phyloP scores from a whole-genome alignment of 139 green algal genomes.

The Prasinococcaceae sp. region DNA sequence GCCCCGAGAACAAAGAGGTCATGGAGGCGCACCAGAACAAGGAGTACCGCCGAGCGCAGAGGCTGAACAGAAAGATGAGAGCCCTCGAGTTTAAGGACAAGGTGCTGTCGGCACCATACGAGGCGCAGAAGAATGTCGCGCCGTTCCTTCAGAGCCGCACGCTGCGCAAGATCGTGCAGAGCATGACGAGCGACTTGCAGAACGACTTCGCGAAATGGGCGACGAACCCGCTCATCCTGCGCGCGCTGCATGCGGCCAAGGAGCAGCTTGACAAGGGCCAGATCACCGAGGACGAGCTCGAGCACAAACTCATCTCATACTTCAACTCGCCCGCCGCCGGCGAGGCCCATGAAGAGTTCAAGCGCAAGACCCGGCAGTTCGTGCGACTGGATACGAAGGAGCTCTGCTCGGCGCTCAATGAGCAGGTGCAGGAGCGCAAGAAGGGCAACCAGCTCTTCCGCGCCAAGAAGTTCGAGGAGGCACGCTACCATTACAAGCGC shows the following conservation, averaged over 20 bases:
- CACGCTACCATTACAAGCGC: slow-evolving; percentile 37
- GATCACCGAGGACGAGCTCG: slow-evolving; percentile 40
- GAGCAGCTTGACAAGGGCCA: slow-evolving; percentile 36
- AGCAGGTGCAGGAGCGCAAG: slow-evolving; percentile 44
- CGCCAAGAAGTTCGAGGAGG: slow-evolving; percentile 15
- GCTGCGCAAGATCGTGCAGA: slow-evolving; percentile 38
- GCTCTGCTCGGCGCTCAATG: slow-evolving; percentile 50
- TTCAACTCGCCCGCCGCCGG: slow-evolving; percentile 15
- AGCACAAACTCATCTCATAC: slow-evolving; percentile 26
- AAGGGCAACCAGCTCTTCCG: slow-evolving; percentile 37
- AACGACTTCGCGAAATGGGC: slow-evolving; percentile 48
- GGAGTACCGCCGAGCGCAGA: slow-evolving; percentile 28
- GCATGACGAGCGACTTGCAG: slow-evolving; percentile 40
- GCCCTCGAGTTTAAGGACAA: slow-evolving; percentile 33
- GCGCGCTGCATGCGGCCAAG: slow-evolving; percentile 40
- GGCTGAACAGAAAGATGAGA: slow-evolving; percentile 25
- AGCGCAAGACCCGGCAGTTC: slow-evolving; percentile 10
- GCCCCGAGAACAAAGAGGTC: slow-evolving; percentile 38
- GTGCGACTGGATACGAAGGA: slow-evolving; percentile 35
- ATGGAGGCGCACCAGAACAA: slow-evolving; percentile 41
- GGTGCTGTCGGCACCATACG: slow-evolving; percentile 34
- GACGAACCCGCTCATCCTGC: slow-evolving; percentile 31
- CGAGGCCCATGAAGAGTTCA: slow-evolving; percentile 24
- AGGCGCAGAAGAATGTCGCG: slow-evolving; percentile 34
- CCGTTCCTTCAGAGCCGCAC: slow-evolving; percentile 32